Percentiles rank a stretch among this genome's conserved stretches.
Evolutionary conservation across 352 stramenopile genomes (phyloP).

Genomic region (Pythium guiyangense): DNA sequence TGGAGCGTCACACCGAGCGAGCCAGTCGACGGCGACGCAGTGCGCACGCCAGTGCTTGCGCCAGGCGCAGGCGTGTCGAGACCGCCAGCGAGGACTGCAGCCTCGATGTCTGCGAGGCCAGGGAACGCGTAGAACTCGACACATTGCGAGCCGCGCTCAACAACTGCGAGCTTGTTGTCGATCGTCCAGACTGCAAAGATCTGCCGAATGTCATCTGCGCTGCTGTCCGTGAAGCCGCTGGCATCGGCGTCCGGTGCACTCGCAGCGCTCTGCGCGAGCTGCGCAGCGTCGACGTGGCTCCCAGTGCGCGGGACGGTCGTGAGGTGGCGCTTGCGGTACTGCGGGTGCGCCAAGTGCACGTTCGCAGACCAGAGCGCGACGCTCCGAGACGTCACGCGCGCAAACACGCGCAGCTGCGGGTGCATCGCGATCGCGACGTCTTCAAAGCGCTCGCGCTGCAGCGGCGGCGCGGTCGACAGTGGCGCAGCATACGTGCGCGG

Average conservation of each 20-base stretch:
- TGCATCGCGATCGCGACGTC: constrained; percentile 54
- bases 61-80: constrained; percentile 15
- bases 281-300: constrained; percentile 16
- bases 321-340: constrained; percentile 29
- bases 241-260: neutral
- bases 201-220: constrained; percentile 20
- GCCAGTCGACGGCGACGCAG: too few relatives aligned
- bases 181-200: constrained; percentile 53
- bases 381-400: constrained; percentile 36
- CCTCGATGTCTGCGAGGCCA: constrained; percentile 25
- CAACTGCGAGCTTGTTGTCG: constrained; percentile 54
- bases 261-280: neutral
- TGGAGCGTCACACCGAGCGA: constrained; percentile 2
- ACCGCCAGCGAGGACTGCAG: constrained; percentile 7
- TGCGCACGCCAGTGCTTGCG: too few relatives aligned
- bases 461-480: neutral
- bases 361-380: constrained; percentile 50
- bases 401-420: constrained; percentile 42
- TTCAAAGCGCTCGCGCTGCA: constrained; percentile 26
- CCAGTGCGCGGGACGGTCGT: constrained; percentile 26
- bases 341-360: constrained; percentile 19
- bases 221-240: neutral
- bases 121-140: constrained; percentile 77
- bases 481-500: constrained; percentile 51
- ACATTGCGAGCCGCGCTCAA: constrained; percentile 45